phyloP scores from a whole-genome alignment of 441 rosid genomes.

The Gossypium lobatum region DNA sequence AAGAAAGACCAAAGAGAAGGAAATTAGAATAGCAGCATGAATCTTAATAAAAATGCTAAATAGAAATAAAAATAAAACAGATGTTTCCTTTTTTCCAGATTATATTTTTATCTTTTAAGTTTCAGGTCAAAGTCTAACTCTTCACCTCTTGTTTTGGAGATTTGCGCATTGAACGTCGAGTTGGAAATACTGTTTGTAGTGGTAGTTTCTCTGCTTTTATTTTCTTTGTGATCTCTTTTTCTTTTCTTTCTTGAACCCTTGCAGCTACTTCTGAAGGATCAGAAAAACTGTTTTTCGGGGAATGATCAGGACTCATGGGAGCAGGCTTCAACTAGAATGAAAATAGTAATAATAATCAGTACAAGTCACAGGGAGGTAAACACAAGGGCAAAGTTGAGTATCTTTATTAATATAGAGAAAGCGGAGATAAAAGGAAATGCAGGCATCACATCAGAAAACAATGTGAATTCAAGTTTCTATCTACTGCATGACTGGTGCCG shows the following conservation, averaged over 20 bases:
- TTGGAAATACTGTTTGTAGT: slow-evolving; percentile 21
- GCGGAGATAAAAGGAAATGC: neutral
- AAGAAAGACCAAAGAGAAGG: slow-evolving; percentile 8
- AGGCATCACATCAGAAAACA: neutral
- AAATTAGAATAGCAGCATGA: neutral
- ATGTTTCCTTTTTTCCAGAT: neutral
- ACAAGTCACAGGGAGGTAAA: neutral
- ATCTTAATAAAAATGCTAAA: slow-evolving; percentile 2
- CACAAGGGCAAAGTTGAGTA: neutral
- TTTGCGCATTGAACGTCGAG: slow-evolving; percentile 16
- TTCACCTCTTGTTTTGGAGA: slow-evolving; percentile 35
- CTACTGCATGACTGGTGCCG: neutral
- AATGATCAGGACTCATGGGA: slow-evolving; percentile 14
- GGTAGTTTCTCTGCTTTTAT: slow-evolving; percentile 30
- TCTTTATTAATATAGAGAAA: neutral
- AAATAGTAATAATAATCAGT: neutral
- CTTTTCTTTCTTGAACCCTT: slow-evolving; percentile 24
- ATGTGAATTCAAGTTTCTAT: neutral
- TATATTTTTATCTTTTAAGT: neutral
- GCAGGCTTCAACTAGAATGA: slow-evolving; percentile 22
- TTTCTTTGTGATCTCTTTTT: slow-evolving; percentile 24
- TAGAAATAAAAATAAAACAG: neutral
- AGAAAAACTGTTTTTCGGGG: slow-evolving; percentile 15
- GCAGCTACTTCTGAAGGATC: slow-evolving; percentile 20
- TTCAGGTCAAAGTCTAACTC: neutral